phyloP scores from a whole-genome alignment of 2,329 filamentous ascomycete genomes.

The Aspergillus melleus region DNA sequence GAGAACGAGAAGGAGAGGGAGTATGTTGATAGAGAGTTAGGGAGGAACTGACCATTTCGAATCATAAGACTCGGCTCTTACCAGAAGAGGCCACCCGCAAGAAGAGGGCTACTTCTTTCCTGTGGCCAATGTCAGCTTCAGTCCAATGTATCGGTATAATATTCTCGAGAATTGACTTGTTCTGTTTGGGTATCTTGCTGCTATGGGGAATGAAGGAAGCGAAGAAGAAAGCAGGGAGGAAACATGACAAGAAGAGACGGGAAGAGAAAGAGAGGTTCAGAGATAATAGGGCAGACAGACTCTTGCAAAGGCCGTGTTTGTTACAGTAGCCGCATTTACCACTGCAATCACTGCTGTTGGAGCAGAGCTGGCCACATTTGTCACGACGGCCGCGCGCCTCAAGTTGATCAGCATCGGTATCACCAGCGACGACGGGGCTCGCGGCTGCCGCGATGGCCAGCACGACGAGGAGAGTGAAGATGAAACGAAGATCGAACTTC shows the following conservation, averaged over 20 bases:
- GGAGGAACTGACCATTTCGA: not conserved
- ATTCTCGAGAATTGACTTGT: no score
- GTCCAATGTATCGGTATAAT: no score
- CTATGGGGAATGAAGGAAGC: not conserved
- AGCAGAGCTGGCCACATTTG: constrained; percentile 10
- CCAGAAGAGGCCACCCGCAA: no score
- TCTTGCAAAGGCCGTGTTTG: constrained; percentile 1
- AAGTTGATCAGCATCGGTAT: no score
- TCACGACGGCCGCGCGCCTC: not conserved
- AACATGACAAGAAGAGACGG: not conserved
- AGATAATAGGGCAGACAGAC: not conserved
- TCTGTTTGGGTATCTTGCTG: no score
- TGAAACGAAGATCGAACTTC: constrained; percentile 8
- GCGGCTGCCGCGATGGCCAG: not conserved
- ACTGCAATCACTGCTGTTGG: constrained; percentile 4
- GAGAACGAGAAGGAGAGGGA: not conserved
- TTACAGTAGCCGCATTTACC: constrained; percentile 6
- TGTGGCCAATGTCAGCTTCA: no score
- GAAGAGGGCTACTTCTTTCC: not conserved
- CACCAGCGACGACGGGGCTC: not conserved
- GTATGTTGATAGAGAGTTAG: no score
- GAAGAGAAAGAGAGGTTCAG: not conserved
- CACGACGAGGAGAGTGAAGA: not conserved
- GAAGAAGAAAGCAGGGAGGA: no score
- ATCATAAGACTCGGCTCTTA: no score